Conservation (phyloP, 2,329 filamentous ascomycete species). For the Knufia petricola region DNA sequence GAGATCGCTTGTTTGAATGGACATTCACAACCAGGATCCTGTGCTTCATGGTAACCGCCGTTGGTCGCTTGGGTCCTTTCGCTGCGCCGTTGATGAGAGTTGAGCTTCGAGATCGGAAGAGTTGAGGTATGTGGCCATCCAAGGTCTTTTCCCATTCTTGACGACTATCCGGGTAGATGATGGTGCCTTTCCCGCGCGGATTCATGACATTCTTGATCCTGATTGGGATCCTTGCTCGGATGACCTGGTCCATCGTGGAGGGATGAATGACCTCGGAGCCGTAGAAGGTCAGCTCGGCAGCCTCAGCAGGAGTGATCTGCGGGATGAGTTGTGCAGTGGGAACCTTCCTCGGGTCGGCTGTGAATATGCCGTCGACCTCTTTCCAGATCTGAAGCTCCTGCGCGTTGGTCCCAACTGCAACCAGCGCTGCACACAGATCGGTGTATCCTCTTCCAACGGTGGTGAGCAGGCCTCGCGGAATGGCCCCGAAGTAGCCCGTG, state of each 20-base stretch:
- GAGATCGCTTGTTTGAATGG: constrained; percentile 91
- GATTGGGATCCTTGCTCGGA: constrained; percentile 55
- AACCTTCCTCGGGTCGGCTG: constrained; percentile 74
- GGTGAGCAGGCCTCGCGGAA: constrained; percentile 82
- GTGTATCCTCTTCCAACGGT: constrained; percentile 94
- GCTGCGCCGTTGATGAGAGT: constrained; percentile 31
- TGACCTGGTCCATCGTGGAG: constrained; percentile 92
- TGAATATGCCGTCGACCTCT: constrained; percentile 94
- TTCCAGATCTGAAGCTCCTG: constrained; percentile 96
- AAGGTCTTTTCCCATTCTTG: constrained; percentile 41
- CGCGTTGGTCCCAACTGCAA: constrained; percentile 79
- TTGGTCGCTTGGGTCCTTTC: constrained; percentile 61
- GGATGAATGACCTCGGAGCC: constrained; percentile 97
- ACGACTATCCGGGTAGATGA: constrained; percentile 64
- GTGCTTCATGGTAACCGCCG: constrained; percentile 93
- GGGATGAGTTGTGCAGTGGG: constrained; percentile 84
- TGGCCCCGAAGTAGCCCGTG: constrained; percentile 90
- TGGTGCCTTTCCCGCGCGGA: constrained; percentile 50
- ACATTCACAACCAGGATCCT: constrained; percentile 96
- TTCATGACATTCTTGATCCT: constrained; percentile 64
- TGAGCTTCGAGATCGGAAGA: constrained; percentile 39
- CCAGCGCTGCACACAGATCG: constrained; percentile 84
- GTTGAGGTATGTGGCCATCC: constrained; percentile 38
- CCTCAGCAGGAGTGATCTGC: constrained; percentile 86
- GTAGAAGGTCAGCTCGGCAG: constrained; percentile 89